Evolutionary conservation across 352 stramenopile species (phyloP), one percentile per base, ranked within the genome.

Genomic region (Pythium myriotylum): DNA sequence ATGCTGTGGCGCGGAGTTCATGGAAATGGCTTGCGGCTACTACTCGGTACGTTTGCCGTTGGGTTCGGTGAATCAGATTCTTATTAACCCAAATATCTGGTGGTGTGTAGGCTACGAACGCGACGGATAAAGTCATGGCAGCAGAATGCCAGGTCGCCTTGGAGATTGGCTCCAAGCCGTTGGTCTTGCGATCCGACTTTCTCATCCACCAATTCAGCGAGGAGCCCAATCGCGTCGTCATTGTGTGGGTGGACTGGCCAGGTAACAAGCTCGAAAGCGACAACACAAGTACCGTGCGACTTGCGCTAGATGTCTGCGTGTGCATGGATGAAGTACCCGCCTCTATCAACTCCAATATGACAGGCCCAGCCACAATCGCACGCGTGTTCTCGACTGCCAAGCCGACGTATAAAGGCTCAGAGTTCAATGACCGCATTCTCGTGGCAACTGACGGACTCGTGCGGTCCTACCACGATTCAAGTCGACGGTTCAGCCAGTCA

Each of bases 181-280:
- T n/a, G 6, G 22, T 27, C 19, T 20, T 54, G 3, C 17, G 29
- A 6, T 45, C 29, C 1, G 35, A 43, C 12, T 37, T 54, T 8
- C 20, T 41, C 14, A 41, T 54, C 27, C 48, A 24, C 35, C 20
- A 41, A 9, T 3, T 54, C 23, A 19, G 29, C 19, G 35, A 45
- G 27, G 16, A 54, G 17, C 4, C 48, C 6, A 33, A 43, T 7
- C 48, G 48, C 10, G 20, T 54, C n/a, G 29, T 54, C 4, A 24
- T 40, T 22, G 24, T 54, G 16, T 54, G 48, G 48, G 48, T 29
- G n/a, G 17, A 43, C 29, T 24, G 32, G 29, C 41, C 24, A 13
- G 47, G 10, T 29, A 24, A 17, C 12, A 22, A 29, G 5, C 16
- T 35, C 29, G 14, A 39, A 7, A 32, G 39, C 7, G 29, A n/a